Conservation (phyloP, 2,329 filamentous ascomycete genomes). For the Rhynchosporium graminicola region DNA sequence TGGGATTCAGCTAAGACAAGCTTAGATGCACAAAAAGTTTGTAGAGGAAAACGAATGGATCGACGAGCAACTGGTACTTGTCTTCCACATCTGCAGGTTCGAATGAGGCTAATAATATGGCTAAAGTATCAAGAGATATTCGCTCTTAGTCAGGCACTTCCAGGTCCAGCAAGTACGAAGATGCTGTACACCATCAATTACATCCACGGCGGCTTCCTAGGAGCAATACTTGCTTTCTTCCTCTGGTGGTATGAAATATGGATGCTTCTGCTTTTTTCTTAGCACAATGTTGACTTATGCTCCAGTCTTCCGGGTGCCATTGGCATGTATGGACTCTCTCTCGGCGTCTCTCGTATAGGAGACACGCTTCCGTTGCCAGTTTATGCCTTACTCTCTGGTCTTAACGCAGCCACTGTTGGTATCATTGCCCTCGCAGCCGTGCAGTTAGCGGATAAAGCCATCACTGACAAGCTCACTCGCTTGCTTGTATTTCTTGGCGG, state of each 20-base stretch:
- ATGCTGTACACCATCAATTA: slow-evolving; percentile 69
- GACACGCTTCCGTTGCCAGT: slow-evolving; percentile 60
- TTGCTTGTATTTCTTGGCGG: slow-evolving; percentile 64
- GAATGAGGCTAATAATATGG: neutral
- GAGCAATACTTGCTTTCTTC: slow-evolving; percentile 49
- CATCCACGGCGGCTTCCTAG: slow-evolving; percentile 60
- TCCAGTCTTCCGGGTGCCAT: slow-evolving; percentile 65
- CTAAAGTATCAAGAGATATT: slow-evolving; percentile 71
- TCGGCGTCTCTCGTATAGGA: slow-evolving; percentile 63
- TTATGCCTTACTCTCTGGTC: slow-evolving; percentile 69
- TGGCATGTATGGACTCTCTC: slow-evolving; percentile 68
- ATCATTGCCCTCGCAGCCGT: slow-evolving; percentile 72
- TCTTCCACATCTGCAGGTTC: neutral
- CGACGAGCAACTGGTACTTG: slow-evolving; percentile 24
- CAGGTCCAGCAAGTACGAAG: slow-evolving; percentile 70
- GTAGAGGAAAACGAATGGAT: slow-evolving; percentile 21
- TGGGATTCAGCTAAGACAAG: neutral
- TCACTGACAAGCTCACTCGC: slow-evolving; percentile 64
- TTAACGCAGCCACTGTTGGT: slow-evolving; percentile 73
- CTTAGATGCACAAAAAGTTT: slow-evolving; percentile 5
- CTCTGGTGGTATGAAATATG: slow-evolving; percentile 21
- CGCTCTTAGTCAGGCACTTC: slow-evolving; percentile 67
- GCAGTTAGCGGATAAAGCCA: slow-evolving; percentile 65
- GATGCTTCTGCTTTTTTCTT: neutral
- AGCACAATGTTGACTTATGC: neutral